These are phyloP conservation scores for Lactarius hatsudake DNA, from an alignment of 768 basidiomycete genomes.

Conservation along the genomic window DNA sequence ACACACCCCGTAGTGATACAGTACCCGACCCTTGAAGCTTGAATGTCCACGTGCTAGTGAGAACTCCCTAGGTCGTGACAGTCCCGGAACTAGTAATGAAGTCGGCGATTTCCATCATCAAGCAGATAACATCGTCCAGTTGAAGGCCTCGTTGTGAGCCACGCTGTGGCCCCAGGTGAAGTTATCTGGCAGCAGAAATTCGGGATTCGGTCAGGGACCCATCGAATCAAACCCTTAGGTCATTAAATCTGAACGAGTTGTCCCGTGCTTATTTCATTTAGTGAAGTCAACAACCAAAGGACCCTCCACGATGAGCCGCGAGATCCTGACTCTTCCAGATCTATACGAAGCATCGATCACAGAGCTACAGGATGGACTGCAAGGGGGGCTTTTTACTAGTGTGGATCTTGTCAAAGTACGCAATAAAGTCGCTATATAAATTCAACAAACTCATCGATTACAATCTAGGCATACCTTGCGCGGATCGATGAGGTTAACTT, in stretches of 20 bases:
- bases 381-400: constrained; percentile 51
- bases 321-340: constrained; percentile 40
- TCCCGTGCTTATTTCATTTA: not conserved
- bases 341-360: constrained; percentile 58
- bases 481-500: constrained; percentile 69
- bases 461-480: constrained; percentile 57
- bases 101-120: not conserved
- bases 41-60: too few relatives aligned
- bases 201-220: not conserved
- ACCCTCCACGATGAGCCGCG: not conserved
- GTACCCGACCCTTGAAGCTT: too few relatives aligned
- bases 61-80: too few relatives aligned
- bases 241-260: not conserved
- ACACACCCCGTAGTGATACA: too few relatives aligned
- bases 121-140: not conserved
- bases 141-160: too few relatives aligned
- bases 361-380: constrained; percentile 53
- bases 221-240: not conserved
- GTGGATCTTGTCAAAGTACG: constrained; percentile 60
- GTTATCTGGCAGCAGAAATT: not conserved
- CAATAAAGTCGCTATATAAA: not conserved
- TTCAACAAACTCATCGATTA: not conserved
- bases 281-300: not conserved
- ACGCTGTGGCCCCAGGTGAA: too few relatives aligned
- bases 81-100: too few relatives aligned